phyloP scores from a whole-genome alignment of 164 flowering plant genomes.

The Chimonanthus salicifolius region DNA sequence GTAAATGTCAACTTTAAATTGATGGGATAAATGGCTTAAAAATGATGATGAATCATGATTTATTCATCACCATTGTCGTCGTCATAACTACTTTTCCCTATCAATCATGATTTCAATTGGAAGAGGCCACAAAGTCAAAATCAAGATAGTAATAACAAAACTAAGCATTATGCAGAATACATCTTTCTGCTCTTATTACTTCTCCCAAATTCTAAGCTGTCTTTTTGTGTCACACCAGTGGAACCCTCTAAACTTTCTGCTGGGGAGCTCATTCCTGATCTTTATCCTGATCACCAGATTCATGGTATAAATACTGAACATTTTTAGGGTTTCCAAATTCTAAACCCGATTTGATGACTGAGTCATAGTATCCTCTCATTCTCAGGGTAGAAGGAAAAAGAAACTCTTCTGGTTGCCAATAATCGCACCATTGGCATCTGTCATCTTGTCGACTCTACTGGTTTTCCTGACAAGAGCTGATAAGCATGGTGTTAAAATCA shows the following conservation, averaged over 20 bases:
- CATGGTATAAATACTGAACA: conserved; percentile 30
- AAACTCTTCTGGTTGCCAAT: conserved; percentile 86
- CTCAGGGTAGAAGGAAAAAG: conserved; percentile 61
- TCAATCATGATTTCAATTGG: too few species aligned
- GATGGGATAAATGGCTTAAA: too few species aligned
- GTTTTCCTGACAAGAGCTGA: conserved; percentile 62
- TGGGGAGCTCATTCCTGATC: conserved; percentile 70
- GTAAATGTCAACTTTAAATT: too few species aligned
- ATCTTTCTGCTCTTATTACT: neutral
- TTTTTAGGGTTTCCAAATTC: conserved; percentile 12
- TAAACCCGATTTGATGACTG: neutral
- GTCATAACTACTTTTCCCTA: too few species aligned
- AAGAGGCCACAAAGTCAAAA: too few species aligned
- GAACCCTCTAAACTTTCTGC: conserved; percentile 51
- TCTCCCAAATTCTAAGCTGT: neutral
- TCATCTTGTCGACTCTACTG: conserved; percentile 58
- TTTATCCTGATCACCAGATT: conserved; percentile 60
- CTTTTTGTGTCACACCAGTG: conserved; percentile 34
- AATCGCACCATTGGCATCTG: conserved; percentile 73
- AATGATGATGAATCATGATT: too few species aligned
- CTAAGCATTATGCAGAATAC: neutral
- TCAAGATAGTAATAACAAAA: too few species aligned
- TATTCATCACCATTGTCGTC: too few species aligned
- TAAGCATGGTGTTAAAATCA: conserved; percentile 69
- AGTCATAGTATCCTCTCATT: neutral